A percentile compares a stretch with the other conserved stretches of the same genome.
Conservation (phyloP, 2,329 filamentous ascomycete species). For the Sporothrix luriei region DNA sequence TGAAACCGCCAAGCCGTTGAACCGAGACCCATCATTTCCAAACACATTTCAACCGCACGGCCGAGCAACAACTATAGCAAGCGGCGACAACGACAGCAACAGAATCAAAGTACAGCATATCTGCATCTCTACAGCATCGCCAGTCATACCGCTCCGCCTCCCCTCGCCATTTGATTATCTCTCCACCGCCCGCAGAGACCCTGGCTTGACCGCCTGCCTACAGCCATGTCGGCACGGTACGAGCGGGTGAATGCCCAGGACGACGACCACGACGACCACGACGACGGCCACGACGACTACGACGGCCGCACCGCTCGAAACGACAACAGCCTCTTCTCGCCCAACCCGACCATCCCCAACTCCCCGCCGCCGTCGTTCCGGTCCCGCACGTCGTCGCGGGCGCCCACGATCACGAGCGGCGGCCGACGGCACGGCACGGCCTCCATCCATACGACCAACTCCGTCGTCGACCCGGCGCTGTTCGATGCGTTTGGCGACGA, state of each 20-base stretch:
- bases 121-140: constrained; percentile 1
- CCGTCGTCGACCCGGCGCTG: constrained; percentile 71
- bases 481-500: constrained; percentile 90
- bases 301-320: constrained; percentile 47
- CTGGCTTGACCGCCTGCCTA: constrained; percentile 15
- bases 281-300: constrained; percentile 58
- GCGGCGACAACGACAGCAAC: background rate
- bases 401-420: background rate
- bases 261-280: constrained; percentile 57
- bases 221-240: constrained; percentile 57
- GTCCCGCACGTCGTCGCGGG: constrained; percentile 72
- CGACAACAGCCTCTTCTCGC: constrained; percentile 47
- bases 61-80: background rate
- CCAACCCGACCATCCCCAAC: constrained; percentile 49
- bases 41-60: constrained; percentile 9
- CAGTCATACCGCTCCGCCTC: no score
- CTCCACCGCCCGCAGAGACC: background rate
- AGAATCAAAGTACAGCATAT: background rate
- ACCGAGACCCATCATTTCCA: background rate
- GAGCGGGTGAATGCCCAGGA: constrained; percentile 54
- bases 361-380: constrained; percentile 83
- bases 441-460: background rate
- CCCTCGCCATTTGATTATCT: background rate
- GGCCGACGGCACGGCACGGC: constrained; percentile 17
- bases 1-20: constrained; percentile 14